phyloP scores from a whole-genome alignment of 164 flowering plant genomes.

The Annona cherimola region DNA sequence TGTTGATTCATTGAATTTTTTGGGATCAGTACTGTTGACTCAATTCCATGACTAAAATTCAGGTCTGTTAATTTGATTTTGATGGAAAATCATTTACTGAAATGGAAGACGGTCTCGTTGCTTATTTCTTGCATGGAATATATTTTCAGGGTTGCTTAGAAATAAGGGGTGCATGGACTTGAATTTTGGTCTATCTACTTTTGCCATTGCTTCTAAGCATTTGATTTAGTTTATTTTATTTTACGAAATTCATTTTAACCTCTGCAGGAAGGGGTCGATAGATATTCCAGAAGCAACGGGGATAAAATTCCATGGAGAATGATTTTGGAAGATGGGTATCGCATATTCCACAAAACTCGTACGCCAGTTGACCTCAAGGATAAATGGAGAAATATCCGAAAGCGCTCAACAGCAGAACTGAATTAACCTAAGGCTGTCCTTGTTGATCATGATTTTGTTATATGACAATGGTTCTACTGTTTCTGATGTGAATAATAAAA shows the following conservation, averaged over 20 bases:
- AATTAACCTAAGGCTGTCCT: background rate
- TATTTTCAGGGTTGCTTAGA: background rate
- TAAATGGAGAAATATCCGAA: slow-evolving; percentile 43
- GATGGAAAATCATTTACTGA: background rate
- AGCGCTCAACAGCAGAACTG: background rate
- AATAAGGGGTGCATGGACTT: background rate
- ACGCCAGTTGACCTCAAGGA: slow-evolving; percentile 58
- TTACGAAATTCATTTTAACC: background rate
- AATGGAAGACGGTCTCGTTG: background rate
- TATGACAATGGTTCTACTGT: no score
- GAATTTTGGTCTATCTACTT: background rate
- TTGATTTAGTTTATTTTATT: background rate
- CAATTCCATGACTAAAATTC: no score
- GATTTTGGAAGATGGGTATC: slow-evolving; percentile 46
- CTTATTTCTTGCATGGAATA: background rate
- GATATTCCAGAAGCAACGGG: slow-evolving; percentile 14
- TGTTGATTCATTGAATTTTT: no score
- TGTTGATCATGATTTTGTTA: no score
- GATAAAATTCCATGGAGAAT: slow-evolving; percentile 49
- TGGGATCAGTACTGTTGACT: no score
- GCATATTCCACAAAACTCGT: slow-evolving; percentile 44
- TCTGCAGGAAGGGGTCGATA: slow-evolving; percentile 49
- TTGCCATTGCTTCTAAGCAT: background rate
- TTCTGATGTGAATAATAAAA: no score
- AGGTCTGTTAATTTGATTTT: background rate